phyloP scores from a whole-genome alignment of 2,329 filamentous ascomycete genomes.

The Sporothrix mexicana region DNA sequence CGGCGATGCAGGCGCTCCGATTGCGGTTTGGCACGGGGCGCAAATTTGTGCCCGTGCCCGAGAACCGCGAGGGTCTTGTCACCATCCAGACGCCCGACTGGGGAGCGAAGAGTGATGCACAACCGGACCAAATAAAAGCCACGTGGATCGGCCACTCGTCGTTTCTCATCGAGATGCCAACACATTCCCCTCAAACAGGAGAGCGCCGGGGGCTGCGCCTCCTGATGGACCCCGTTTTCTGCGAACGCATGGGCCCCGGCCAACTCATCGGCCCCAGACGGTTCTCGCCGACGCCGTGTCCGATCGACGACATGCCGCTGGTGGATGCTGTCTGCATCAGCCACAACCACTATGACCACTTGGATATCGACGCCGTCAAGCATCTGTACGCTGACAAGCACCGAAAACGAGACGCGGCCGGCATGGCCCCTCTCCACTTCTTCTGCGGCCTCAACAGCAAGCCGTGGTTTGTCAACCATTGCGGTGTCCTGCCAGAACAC shows the following conservation, averaged over 20 bases:
- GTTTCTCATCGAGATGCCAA: constrained; percentile 80
- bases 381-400: constrained; percentile 48
- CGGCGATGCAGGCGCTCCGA: background rate
- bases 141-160: constrained; percentile 96
- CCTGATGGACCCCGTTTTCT: constrained; percentile 61
- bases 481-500: constrained; percentile 59
- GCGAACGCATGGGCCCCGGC: constrained; percentile 52
- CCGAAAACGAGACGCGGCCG: background rate
- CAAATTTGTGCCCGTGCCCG: constrained; percentile 33
- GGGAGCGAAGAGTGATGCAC: background rate
- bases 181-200: background rate
- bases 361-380: constrained; percentile 55
- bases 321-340: constrained; percentile 59
- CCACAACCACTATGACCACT: constrained; percentile 64
- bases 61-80: constrained; percentile 25
- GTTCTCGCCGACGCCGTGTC: constrained; percentile 58
- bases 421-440: constrained; percentile 55
- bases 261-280: constrained; percentile 52
- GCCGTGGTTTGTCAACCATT: constrained; percentile 63
- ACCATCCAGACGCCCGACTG: constrained; percentile 29
- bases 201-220: constrained; percentile 49
- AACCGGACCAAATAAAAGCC: constrained; percentile 49
- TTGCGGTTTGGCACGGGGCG: constrained; percentile 24
- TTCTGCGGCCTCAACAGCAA: constrained; percentile 72
- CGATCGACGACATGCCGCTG: constrained; percentile 55